Evolutionary conservation across 805 yeast species (phyloP).

Genomic region (Candida vaughaniae): DNA sequence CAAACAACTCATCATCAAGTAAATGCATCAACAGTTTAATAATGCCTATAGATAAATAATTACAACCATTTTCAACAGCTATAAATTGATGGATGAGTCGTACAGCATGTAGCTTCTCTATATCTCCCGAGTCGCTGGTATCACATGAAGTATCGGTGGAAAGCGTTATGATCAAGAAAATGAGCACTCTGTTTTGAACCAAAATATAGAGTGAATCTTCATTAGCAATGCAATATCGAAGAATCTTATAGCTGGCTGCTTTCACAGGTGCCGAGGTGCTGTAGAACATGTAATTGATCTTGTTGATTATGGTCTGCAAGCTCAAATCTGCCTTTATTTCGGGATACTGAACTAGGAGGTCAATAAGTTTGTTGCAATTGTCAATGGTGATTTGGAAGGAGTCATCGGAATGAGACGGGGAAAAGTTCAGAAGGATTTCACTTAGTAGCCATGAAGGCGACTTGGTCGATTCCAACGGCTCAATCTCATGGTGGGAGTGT

Average conservation of each 20-base stretch:
- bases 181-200: conserved; percentile 55
- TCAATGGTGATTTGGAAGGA: conserved; percentile 4
- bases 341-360: conserved; percentile 55
- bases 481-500: conserved; percentile 4
- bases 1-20: conserved; percentile 37
- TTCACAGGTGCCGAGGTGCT: conserved; percentile 60
- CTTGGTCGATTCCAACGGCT: conserved; percentile 2
- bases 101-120: conserved; percentile 77
- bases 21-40: conserved; percentile 65
- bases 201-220: conserved; percentile 54
- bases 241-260: conserved; percentile 73
- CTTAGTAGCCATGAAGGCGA: conserved; percentile 59
- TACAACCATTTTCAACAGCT: conserved; percentile 50
- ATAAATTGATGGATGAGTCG: conserved; percentile 65
- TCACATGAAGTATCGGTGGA: conserved; percentile 58
- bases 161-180: conserved; percentile 62
- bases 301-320: conserved; percentile 52
- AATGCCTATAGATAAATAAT: conserved; percentile 58
- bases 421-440: conserved; percentile 56
- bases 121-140: conserved; percentile 42
- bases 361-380: conserved; percentile 54
- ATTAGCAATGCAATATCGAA: conserved; percentile 62
- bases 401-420: conserved; percentile 16
- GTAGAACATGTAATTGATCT: conserved; percentile 60
- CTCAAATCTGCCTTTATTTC: conserved; percentile 63